A percentile compares a stretch with the other conserved stretches of the same genome.
Conservation (phyloP, 2,329 filamentous ascomycete genomes). For the Colletotrichum gigasporum region DNA sequence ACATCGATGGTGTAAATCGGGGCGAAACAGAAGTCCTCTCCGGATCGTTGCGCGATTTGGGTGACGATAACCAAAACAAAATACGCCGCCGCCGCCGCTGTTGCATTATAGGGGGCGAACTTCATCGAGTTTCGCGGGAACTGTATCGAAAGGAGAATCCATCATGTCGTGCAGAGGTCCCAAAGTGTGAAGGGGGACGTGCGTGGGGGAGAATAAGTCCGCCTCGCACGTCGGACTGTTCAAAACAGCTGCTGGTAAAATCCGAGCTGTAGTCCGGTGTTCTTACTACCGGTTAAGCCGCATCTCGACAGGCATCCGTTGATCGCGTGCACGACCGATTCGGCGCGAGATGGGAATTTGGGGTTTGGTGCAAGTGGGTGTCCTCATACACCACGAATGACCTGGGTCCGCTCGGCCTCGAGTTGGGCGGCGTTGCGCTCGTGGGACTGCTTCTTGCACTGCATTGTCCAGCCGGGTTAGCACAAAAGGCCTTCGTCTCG, state of each 20-base stretch:
- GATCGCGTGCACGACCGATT: neutral
- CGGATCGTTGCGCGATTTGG: neutral
- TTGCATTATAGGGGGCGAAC: slow-evolving; percentile 17
- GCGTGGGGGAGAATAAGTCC: neutral
- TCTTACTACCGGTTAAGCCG: neutral
- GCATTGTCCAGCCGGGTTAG: slow-evolving; percentile 35
- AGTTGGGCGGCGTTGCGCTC: slow-evolving; percentile 93
- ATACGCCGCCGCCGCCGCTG: slow-evolving; percentile 5
- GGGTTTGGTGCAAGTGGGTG: neutral
- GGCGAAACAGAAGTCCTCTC: slow-evolving; percentile 3
- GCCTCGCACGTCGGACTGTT: neutral
- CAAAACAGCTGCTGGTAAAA: neutral
- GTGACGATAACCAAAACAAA: neutral
- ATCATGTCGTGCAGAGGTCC: slow-evolving; percentile 25
- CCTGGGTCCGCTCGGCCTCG: slow-evolving; percentile 90
- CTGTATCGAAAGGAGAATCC: slow-evolving; percentile 4
- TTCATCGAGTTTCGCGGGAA: slow-evolving; percentile 7
- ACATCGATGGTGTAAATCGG: slow-evolving; percentile 14
- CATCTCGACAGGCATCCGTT: slow-evolving; percentile 3
- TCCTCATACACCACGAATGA: slow-evolving; percentile 87
- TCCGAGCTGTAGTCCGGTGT: neutral
- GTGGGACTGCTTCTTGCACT: slow-evolving; percentile 97
- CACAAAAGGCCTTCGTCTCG: slow-evolving; percentile 47
- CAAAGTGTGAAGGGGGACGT: slow-evolving; percentile 7
- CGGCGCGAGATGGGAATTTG: neutral